Percentiles rank a stretch among this genome's conserved stretches.
These are phyloP conservation scores for Cyclotella atomus DNA, from an alignment of 108 stramenopile genomes.

Conservation along the genomic window DNA sequence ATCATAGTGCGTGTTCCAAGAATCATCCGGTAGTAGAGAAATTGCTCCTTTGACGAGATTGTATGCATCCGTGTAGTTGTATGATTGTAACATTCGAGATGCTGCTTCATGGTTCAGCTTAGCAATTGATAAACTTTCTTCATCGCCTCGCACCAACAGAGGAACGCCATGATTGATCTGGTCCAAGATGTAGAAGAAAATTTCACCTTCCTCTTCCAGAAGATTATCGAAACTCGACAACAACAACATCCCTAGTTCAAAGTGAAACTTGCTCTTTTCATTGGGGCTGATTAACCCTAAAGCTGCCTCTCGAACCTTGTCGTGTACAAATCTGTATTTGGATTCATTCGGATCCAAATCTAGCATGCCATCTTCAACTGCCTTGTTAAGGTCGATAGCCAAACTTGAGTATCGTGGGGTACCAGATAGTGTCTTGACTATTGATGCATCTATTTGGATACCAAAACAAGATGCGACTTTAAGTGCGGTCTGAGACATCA, in stretches of 20 bases:
- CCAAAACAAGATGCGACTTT: constrained; percentile 48
- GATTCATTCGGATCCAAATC: constrained; percentile 11
- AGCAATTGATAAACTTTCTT: neutral
- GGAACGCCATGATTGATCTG: constrained; percentile 10
- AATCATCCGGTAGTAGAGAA: constrained; percentile 11
- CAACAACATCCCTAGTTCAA: constrained; percentile 14
- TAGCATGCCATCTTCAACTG: constrained; percentile 26
- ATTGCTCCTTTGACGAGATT: constrained; percentile 12
- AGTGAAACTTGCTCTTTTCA: constrained; percentile 13
- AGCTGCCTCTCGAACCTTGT: constrained; percentile 61
- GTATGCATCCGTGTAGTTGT: constrained; percentile 35
- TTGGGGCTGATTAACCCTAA: constrained; percentile 23
- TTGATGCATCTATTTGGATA: constrained; percentile 13
- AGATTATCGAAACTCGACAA: neutral
- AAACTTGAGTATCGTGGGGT: neutral
- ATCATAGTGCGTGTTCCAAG: constrained; percentile 22
- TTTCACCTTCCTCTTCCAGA: neutral
- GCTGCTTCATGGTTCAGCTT: constrained; percentile 40
- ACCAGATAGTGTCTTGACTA: constrained; percentile 3
- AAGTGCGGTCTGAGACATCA: constrained; percentile 17
- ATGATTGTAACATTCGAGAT: constrained; percentile 16
- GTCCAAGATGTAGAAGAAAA: neutral
- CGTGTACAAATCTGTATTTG: constrained; percentile 51
- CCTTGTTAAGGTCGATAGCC: neutral
- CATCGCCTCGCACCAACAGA: neutral